Evolutionary conservation across 177 flowering plant genomes (phyloP).

Genomic region (Vitis hybrid): DNA sequence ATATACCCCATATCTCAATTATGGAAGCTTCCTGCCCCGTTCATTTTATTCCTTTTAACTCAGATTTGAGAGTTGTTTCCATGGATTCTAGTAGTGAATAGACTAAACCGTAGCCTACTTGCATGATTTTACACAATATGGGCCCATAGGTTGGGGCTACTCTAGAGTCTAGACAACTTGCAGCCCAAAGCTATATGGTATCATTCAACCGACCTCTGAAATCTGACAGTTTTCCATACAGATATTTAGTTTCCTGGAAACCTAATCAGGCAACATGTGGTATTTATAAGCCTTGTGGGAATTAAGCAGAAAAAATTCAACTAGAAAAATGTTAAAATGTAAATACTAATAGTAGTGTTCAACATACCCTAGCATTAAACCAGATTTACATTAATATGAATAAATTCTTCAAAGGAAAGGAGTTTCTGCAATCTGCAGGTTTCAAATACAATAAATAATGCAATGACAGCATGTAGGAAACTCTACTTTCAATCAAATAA

Average conservation of each 20-base stretch:
- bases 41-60: background rate
- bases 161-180: constrained; percentile 29
- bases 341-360: background rate
- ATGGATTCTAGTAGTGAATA: constrained; percentile 11
- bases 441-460: background rate
- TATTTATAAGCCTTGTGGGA: background rate
- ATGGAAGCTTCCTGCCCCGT: background rate
- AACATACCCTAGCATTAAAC: background rate
- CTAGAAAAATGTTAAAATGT: background rate
- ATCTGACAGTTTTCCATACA: constrained; percentile 15
- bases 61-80: background rate
- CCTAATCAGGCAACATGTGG: background rate
- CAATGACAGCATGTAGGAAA: background rate
- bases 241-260: constrained; percentile 15
- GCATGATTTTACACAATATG: constrained; percentile 13
- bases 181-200: constrained; percentile 17
- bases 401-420: background rate
- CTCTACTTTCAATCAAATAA: background rate
- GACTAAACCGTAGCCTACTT: constrained; percentile 20
- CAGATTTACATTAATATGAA: background rate
- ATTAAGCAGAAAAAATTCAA: background rate
- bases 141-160: constrained; percentile 23
- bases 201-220: constrained; percentile 12
- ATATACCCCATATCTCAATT: background rate
- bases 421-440: background rate